phyloP scores from a whole-genome alignment of 2,329 filamentous ascomycete genomes.

The Aspergillus bombycis region DNA sequence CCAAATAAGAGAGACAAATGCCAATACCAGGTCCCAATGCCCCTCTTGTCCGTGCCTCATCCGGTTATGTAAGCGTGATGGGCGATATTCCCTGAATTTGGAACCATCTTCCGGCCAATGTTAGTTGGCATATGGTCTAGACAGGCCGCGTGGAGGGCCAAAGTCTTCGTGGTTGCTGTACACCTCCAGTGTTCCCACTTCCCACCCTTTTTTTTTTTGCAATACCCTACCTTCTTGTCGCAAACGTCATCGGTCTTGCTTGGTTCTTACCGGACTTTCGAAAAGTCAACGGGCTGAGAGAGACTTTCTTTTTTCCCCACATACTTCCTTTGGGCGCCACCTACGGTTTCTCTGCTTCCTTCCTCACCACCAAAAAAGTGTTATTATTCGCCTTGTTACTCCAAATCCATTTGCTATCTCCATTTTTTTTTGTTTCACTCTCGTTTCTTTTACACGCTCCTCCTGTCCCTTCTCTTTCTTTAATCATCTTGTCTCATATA shows the following conservation, averaged over 20 bases:
- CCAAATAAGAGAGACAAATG: neutral
- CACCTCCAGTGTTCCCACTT: slow-evolving; percentile 3
- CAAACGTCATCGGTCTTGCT: slow-evolving; percentile 37
- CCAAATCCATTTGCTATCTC: slow-evolving; percentile 3
- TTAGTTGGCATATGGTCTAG: slow-evolving; percentile 8
- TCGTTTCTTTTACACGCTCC: neutral
- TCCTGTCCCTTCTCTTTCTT: slow-evolving; percentile 14
- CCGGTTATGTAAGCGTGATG: slow-evolving; percentile 16
- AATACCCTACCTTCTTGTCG: slow-evolving; percentile 26
- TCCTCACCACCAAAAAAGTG: slow-evolving; percentile 14
- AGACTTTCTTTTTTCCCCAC: slow-evolving; percentile 31
- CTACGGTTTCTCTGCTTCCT: slow-evolving; percentile 26
- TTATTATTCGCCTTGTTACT: slow-evolving; percentile 9
- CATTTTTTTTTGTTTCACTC: slow-evolving; percentile 11
- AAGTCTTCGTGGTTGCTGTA: slow-evolving; percentile 6
- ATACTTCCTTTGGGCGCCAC: slow-evolving; percentile 27
- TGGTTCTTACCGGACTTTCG: slow-evolving; percentile 26
- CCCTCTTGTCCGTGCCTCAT: slow-evolving; percentile 1
- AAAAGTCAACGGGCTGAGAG: slow-evolving; percentile 4
- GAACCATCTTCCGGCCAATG: slow-evolving; percentile 27
- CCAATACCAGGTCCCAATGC: neutral
- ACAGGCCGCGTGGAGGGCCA: slow-evolving; percentile 17
- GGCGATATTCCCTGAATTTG: slow-evolving; percentile 16
- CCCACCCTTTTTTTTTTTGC: slow-evolving; percentile 14
- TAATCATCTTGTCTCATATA: slow-evolving; percentile 18